phyloP scores from a whole-genome alignment of 441 rosid species.

The Francoa sonchifolia region DNA sequence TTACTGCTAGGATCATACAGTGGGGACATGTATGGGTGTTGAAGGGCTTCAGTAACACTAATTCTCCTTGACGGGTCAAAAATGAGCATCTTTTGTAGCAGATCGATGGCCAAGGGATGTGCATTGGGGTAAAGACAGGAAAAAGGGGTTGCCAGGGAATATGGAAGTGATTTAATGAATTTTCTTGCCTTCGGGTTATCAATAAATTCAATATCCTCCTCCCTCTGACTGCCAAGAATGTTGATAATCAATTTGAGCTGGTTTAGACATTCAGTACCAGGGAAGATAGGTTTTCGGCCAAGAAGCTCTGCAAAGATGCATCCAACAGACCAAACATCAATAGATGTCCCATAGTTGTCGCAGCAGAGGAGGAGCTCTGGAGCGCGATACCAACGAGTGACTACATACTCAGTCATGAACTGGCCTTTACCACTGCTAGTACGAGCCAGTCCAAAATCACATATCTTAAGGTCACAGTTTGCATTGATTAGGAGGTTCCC shows the following conservation, averaged over 20 bases:
- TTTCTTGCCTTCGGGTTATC: background rate
- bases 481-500: constrained; percentile 4
- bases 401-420: background rate
- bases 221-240: constrained; percentile 1
- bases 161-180: background rate
- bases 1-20: background rate
- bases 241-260: constrained; percentile 2
- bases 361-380: background rate
- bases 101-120: background rate
- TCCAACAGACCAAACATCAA: constrained; percentile 8
- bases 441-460: constrained; percentile 7
- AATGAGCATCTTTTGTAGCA: constrained; percentile 4
- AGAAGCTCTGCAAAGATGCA: constrained; percentile 9
- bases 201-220: constrained; percentile 1
- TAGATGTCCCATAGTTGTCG: constrained; percentile 1
- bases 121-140: background rate
- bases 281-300: constrained; percentile 2
- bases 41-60: background rate
- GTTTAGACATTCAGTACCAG: background rate
- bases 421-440: background rate
- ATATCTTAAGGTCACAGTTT: background rate
- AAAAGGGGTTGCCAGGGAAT: background rate
- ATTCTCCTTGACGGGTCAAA: constrained; percentile 1
- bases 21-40: constrained; percentile 1
- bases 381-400: background rate